Conservation (phyloP, 345 rosid genomes). For the Geranium brycei region DNA sequence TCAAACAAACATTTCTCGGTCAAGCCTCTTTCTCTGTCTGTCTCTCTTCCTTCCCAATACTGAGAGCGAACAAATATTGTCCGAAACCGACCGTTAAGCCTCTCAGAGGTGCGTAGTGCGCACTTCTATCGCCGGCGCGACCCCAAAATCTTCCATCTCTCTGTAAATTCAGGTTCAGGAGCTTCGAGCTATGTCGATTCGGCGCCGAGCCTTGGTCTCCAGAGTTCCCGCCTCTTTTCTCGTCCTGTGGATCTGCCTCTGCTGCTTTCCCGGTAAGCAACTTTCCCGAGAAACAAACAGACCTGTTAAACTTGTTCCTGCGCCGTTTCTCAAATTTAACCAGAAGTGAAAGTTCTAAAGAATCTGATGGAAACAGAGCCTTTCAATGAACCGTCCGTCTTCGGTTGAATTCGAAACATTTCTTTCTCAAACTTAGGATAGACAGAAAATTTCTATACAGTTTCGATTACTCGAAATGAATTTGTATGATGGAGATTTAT, state of each 20-base stretch:
- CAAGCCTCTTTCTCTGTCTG: background rate
- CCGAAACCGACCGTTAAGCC: background rate
- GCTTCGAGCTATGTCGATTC: background rate
- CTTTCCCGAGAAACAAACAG: background rate
- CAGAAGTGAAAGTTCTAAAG: no score
- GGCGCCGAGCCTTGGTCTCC: background rate
- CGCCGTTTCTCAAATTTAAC: no score
- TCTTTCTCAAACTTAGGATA: no score
- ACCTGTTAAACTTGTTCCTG: no score
- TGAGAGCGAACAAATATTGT: background rate
- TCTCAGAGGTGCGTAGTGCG: background rate
- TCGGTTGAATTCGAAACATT: no score
- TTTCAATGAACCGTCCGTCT: no score
- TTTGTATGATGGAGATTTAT: no score
- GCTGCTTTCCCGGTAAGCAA: constrained; percentile 24
- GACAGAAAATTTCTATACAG: no score
- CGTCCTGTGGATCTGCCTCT: constrained; percentile 1
- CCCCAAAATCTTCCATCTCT: background rate
- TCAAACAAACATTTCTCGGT: background rate
- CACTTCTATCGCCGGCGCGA: background rate
- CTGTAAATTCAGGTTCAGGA: background rate
- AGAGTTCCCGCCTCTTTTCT: background rate
- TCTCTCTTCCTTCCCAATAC: background rate
- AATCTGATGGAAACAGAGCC: no score
- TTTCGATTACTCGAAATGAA: no score